Base-by-base conservation (phyloP, 2,329 filamentous ascomycete genomes). In the Neodidymelliopsis sp. region DNA sequence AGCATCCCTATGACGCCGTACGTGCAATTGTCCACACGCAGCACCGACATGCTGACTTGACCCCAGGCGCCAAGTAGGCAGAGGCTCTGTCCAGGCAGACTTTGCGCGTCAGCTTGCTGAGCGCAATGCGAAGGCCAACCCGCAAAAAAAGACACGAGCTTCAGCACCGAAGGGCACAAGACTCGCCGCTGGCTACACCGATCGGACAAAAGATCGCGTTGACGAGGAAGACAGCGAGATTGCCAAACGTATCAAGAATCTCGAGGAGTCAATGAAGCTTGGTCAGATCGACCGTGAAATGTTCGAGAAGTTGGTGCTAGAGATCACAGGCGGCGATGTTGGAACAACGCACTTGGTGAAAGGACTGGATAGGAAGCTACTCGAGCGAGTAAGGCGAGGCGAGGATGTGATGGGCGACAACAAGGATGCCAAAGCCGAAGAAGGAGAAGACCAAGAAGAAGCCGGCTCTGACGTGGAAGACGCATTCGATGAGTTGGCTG, bases 1-100 rank as follows among this genome's bases (percentile, higher is more conserved):
- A 93, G 84, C 72, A 93, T 96, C 54, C 91, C 91, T 47, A 97
- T 97, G 93, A 97, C 93, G 36, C 93, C 93, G 87, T 91, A 81
- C 64, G 86, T 79, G 34, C 12, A 39, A 33, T 31, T 15, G 23
- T 38, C 18, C 16, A 18, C 22, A 35, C 36, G 18, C 23, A 11
- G 16, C 16, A 13, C 23, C 15, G 30, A 28, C 51, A 4, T 18
- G 11, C 34, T 44, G 16, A 48, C 43, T 25, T 52, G 44, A 59
- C 31, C 36, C 25, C 57, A 89, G 87, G 11, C 88, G 90, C 39
- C 84, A 87, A 18, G 79, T 91, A 10, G 78, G 77, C 28, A 62
- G 62, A 57, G 79, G 78, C 30, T 67, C 73, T 6, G 69, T 76
- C 28, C 81, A 82, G 41, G 76, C 82, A 43, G 87, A 94, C 46